Evolutionary conservation across 371 early-diverging fungal species (phyloP), one percentile per base, ranked within the genome.

Genomic region (Caulochytrium protostelioides): DNA sequence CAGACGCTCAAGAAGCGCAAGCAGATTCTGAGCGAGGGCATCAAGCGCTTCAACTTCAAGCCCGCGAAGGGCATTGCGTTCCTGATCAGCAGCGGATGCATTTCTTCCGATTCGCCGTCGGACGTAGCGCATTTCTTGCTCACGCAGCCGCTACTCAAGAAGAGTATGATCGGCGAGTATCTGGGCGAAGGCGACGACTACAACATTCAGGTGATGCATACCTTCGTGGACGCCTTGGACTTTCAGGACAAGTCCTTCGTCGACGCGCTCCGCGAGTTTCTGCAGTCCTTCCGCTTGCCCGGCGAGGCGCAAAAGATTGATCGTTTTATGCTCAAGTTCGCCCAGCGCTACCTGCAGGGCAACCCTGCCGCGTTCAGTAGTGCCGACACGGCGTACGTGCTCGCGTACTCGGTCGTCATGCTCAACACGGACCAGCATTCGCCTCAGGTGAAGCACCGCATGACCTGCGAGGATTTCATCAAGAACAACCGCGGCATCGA

Each of bases 271-370:
- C 62, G 97, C 9, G 46, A 47, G n/a, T 90, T 87, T 44, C 56
- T 98, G 21, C 79, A 86, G 52, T 47, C 67, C n/a, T 98, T 98
- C 68, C 61, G 94, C 25, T 63, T 98, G 20, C 91, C 91, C 2
- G 95, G 95, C 22, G 98, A 98, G 55, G 72, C 83, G n/a, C 94
- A 92, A 55, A 84, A 90, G 55, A 95, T 95, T 49, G 94, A 98
- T 53, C 67, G 98, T 16, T 84, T 91, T 40, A 86, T 98, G 80
- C 65, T 80, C 5, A 90, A 86, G 50, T 98, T 94, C 65, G 91
- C 90, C 22, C 83, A 87, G 49, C 66, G 83, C 19, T 98, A 79
- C 47, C 54, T 78, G 6, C 71, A 74, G 38, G 70, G 72, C 29
- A 89, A 89, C 46, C 76, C 78, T 0, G 52, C 65, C 21, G 53